These are phyloP conservation scores for Backusella tuberculispora DNA, from an alignment of 192 early-diverging fungal species.

Conservation along the genomic window DNA sequence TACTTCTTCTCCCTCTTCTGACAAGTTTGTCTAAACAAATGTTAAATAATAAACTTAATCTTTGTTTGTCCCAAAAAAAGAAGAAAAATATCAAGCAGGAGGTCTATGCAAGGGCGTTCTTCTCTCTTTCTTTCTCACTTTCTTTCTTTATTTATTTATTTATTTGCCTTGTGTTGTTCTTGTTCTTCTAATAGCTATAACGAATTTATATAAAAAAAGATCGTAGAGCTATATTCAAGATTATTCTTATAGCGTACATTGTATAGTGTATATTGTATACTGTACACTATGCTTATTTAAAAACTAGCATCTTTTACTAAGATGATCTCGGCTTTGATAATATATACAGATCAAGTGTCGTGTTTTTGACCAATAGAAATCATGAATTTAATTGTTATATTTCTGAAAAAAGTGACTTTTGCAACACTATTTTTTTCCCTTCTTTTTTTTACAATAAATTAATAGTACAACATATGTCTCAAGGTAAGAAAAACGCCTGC, in stretches of 20 bases:
- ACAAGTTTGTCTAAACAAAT: background rate
- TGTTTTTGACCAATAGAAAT: background rate
- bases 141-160: background rate
- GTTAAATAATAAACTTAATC: background rate
- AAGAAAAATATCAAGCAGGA: slow-evolving; percentile 3
- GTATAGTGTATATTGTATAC: background rate
- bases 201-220: too few relatives aligned
- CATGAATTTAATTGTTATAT: background rate
- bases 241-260: background rate
- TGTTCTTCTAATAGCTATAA: too few relatives aligned
- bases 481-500: slow-evolving; percentile 8
- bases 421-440: background rate
- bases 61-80: background rate
- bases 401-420: slow-evolving; percentile 12
- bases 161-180: too few relatives aligned
- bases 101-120: background rate
- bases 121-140: background rate
- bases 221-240: background rate
- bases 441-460: background rate
- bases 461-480: background rate
- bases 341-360: background rate
- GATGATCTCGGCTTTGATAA: background rate
- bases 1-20: slow-evolving; percentile 1
- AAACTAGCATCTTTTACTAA: background rate
- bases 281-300: too few relatives aligned